A percentile compares a stretch with the other conserved stretches of the same genome.
phyloP scores from a whole-genome alignment of 176 grass and related monocot species.

The Olyra latifolia region DNA sequence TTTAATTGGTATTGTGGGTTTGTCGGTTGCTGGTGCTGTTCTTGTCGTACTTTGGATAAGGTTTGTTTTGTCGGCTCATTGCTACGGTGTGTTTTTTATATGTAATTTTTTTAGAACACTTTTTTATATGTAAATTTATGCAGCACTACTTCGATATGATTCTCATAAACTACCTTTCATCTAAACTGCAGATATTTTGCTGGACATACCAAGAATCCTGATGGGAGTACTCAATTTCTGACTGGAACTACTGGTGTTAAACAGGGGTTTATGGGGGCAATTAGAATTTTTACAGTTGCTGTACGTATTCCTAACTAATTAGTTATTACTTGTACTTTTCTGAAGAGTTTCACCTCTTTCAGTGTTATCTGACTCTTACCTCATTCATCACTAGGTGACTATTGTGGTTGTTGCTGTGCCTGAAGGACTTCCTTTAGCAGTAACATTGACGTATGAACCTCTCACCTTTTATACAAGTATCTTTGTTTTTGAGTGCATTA shows the following conservation, averaged over 20 bases:
- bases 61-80: constrained; percentile 24
- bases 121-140: no score
- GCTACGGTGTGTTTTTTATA: not conserved
- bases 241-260: constrained; percentile 61
- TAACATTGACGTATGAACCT: constrained; percentile 62
- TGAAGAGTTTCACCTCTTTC: constrained; percentile 11
- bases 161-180: constrained; percentile 1
- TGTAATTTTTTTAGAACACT: no score
- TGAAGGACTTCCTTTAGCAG: constrained; percentile 75
- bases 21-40: constrained; percentile 54
- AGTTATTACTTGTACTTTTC: not conserved
- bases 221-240: constrained; percentile 74
- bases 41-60: constrained; percentile 55
- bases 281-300: constrained; percentile 79
- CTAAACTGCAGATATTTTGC: constrained; percentile 69
- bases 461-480: constrained; percentile 3
- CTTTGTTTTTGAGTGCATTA: not conserved
- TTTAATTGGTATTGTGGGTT: constrained; percentile 63
- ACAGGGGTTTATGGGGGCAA: constrained; percentile 68
- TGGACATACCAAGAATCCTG: constrained; percentile 63
- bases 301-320: constrained; percentile 27
- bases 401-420: constrained; percentile 78
- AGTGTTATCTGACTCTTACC: not conserved
- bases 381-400: constrained; percentile 49
- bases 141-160: not conserved